Evolutionary conservation across 2,329 filamentous ascomycete genomes (phyloP).

Genomic region (Salinomyces thailandicus): DNA sequence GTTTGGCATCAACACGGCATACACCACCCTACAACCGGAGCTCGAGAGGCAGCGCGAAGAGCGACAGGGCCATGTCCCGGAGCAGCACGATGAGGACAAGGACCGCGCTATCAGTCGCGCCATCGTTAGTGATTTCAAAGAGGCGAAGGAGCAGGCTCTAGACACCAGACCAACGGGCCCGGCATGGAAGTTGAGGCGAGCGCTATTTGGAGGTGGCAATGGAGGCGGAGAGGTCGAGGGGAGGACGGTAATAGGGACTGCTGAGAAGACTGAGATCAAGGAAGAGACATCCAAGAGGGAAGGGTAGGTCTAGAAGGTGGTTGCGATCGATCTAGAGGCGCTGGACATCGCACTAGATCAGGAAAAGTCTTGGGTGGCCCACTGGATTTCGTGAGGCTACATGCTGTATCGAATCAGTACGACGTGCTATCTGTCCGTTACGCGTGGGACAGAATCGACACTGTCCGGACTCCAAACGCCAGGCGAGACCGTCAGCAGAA

Average conservation of each 20-base stretch:
- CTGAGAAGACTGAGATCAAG: neutral
- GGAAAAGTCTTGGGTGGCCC: too few relatives aligned
- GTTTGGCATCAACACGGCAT: conserved; percentile 12
- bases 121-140: conserved; percentile 17
- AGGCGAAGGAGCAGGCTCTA: conserved; percentile 13
- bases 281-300: neutral
- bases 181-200: conserved; percentile 4
- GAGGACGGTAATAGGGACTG: too few relatives aligned
- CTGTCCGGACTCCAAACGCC: too few relatives aligned
- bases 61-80: conserved; percentile 16
- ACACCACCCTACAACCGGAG: conserved; percentile 22
- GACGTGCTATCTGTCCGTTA: too few relatives aligned
- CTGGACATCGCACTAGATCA: too few relatives aligned
- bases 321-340: too few relatives aligned
- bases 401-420: too few relatives aligned
- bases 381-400: too few relatives aligned
- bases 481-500: too few relatives aligned
- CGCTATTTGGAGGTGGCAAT: conserved; percentile 1
- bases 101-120: conserved; percentile 15
- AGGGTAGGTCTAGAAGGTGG: too few relatives aligned
- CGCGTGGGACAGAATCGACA: too few relatives aligned
- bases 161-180: neutral
- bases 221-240: neutral
- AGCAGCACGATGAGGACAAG: conserved; percentile 11
- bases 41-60: conserved; percentile 18